Conservation (phyloP, 441 rosid genomes). For the Aleurites moluccanus region DNA sequence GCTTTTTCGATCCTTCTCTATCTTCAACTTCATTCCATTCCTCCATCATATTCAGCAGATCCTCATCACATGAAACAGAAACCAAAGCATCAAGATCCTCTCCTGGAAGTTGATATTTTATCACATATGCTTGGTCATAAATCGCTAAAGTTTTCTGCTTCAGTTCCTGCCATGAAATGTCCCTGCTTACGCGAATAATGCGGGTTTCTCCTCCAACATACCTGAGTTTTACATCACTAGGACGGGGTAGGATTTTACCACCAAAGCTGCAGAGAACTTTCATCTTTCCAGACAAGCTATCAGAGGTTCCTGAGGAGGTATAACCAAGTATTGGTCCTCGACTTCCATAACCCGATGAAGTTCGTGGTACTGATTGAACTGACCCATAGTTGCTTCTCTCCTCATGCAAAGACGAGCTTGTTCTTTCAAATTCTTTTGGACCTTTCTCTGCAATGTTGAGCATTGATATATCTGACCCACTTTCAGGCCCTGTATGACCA, state of each 20-base stretch:
- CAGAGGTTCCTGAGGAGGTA: conserved; percentile 53
- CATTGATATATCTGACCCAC: conserved; percentile 58
- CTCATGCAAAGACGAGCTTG: conserved; percentile 44
- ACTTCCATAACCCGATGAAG: conserved; percentile 44
- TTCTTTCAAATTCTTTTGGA: conserved; percentile 54
- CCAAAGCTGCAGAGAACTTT: conserved; percentile 92
- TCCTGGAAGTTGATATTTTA: conserved; percentile 92
- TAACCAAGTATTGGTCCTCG: conserved; percentile 38
- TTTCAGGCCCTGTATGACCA: conserved; percentile 64
- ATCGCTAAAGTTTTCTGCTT: conserved; percentile 59
- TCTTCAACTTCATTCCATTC: conserved; percentile 65
- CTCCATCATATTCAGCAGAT: conserved; percentile 89
- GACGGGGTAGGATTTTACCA: conserved; percentile 83
- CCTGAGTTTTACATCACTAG: conserved; percentile 86
- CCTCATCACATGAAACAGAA: conserved; percentile 88
- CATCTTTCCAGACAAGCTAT: conserved; percentile 44
- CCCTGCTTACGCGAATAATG: conserved; percentile 56
- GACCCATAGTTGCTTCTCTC: conserved; percentile 49
- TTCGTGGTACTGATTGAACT: conserved; percentile 47
- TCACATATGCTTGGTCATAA: conserved; percentile 54
- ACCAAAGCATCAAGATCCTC: conserved; percentile 92
- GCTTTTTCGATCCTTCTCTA: conserved; percentile 61
- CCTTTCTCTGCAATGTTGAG: conserved; percentile 47
- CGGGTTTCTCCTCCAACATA: conserved; percentile 94
- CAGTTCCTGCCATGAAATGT: conserved; percentile 66